Evolutionary conservation across 2,329 filamentous ascomycete species (phyloP).

Genomic region (Aureobasidium sp.): DNA sequence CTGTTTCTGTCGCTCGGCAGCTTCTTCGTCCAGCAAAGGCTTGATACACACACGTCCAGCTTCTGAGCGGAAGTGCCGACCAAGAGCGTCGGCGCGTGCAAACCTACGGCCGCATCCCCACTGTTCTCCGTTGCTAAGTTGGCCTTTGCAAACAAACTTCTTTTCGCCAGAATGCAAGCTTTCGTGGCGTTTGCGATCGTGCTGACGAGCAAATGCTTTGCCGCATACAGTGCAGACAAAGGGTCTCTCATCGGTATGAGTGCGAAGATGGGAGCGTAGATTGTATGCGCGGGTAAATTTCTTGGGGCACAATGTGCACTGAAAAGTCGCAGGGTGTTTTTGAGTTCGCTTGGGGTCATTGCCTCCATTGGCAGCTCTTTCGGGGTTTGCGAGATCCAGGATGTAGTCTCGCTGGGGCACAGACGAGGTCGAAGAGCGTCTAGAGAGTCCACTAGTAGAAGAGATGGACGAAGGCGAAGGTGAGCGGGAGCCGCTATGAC

Average conservation of each 20-base stretch:
- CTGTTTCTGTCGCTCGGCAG: constrained; percentile 66
- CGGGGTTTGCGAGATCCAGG: constrained; percentile 82
- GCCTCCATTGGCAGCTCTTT: constrained; percentile 61
- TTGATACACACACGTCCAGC: constrained; percentile 95
- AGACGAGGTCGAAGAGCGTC: constrained; percentile 43
- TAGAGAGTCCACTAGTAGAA: constrained; percentile 40
- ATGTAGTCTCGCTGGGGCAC: constrained; percentile 60
- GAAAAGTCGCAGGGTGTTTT: constrained; percentile 95
- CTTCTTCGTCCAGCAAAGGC: constrained; percentile 91
- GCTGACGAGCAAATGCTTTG: constrained; percentile 94
- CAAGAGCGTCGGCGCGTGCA: constrained; percentile 88
- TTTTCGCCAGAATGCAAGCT: constrained; percentile 95
- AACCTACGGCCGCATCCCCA: constrained; percentile 95
- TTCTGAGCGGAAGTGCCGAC: constrained; percentile 79
- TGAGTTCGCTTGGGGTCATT: constrained; percentile 71
- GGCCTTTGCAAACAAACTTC: constrained; percentile 94
- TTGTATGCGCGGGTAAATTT: constrained; percentile 96
- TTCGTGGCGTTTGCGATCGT: constrained; percentile 95
- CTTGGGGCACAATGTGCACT: constrained; percentile 88
- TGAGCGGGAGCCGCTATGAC: constrained; percentile 33
- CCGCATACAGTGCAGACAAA: constrained; percentile 96
- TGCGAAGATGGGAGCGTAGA: constrained; percentile 85
- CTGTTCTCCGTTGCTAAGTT: constrained; percentile 69
- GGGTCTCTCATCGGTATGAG: constrained; percentile 92
- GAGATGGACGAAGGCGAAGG: constrained; percentile 36